Evolutionary conservation across 2,329 filamentous ascomycete genomes (phyloP), one percentile per base, ranked within the genome.

Genomic region (Cladosporium cucumerinum): DNA sequence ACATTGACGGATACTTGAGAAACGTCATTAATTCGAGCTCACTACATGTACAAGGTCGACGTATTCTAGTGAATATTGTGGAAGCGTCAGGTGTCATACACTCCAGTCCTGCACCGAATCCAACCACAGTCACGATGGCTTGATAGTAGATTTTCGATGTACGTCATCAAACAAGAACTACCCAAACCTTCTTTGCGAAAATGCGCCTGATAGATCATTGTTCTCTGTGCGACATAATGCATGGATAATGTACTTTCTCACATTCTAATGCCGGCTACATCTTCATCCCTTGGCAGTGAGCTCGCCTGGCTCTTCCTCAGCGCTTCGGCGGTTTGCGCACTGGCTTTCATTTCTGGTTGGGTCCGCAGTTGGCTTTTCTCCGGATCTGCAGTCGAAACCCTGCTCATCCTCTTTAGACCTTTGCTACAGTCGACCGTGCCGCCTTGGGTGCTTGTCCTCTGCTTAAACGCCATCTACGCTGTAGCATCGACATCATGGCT

Each of bases 401-500:
- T 72, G 5, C 60, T 74, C 16, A 36, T 74, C 4, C 30, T 73
- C 23, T 73, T 68, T 84, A 3, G 58, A 16, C 43, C 48, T 51
- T 43, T 34, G 26, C 28, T 51, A 21, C 58, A 61, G 32, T 4
- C 43, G 39, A 32, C 84, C 82, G 82, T 77, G 79, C 1, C 68
- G 83, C 2, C 74, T 84, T 59, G 72, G 79, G 2, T 79, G 78
- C 0, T 67, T 84, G 25, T 82, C 84, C 67, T 71, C 84, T 5
- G 26, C 43, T 32, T 61, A 10, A 57, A 61, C 43, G 28, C 23
- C 26, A 65, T 74, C 0, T 85, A 84, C 68, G 77, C 78, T 3
- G 72, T 84, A 11, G 78, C 76, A 55, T 76, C 82, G 14, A 84
- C 82, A 16, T 84, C 82, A 68, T 85, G 83, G 82, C 78, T 85